Evolutionary conservation across 371 early-diverging fungal genomes (phyloP).

Genomic region (Neoconidiobolus thromboides): DNA sequence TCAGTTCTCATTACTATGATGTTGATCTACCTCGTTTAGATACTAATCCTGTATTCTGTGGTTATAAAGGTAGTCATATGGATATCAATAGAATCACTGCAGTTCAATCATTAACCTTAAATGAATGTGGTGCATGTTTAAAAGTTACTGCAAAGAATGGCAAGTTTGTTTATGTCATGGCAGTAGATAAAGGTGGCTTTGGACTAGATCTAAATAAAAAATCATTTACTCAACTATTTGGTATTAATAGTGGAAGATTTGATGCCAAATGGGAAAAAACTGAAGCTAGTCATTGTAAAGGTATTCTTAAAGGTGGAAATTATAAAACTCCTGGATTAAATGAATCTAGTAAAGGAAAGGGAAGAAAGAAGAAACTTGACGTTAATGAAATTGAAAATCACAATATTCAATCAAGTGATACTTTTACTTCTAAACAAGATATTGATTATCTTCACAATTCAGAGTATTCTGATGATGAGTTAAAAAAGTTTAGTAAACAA

Average conservation of each 20-base stretch:
- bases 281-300: constrained; percentile 10
- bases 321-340: background rate
- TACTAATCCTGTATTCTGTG: constrained; percentile 23
- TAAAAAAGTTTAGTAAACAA: no score
- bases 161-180: constrained; percentile 24
- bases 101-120: constrained; percentile 20
- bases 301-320: constrained; percentile 2
- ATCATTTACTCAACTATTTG: constrained; percentile 13
- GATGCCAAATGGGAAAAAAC: constrained; percentile 14
- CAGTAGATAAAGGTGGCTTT: constrained; percentile 26
- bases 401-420: no score
- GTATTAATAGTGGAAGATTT: constrained; percentile 12
- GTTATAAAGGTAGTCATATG: constrained; percentile 24
- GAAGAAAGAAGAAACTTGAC: no score
- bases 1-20: constrained; percentile 2
- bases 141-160: constrained; percentile 16
- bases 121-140: constrained; percentile 25
- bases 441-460: no score
- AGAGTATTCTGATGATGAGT: no score
- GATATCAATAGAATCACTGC: constrained; percentile 29
- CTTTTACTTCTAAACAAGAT: no score
- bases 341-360: no score
- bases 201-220: constrained; percentile 24
- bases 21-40: background rate
- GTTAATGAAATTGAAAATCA: no score